A percentile compares a stretch with the other conserved stretches of the same genome.
Evolutionary conservation across 1,284 basidiomycete species (phyloP).

Genomic region (Gymnopus androsaceus): DNA sequence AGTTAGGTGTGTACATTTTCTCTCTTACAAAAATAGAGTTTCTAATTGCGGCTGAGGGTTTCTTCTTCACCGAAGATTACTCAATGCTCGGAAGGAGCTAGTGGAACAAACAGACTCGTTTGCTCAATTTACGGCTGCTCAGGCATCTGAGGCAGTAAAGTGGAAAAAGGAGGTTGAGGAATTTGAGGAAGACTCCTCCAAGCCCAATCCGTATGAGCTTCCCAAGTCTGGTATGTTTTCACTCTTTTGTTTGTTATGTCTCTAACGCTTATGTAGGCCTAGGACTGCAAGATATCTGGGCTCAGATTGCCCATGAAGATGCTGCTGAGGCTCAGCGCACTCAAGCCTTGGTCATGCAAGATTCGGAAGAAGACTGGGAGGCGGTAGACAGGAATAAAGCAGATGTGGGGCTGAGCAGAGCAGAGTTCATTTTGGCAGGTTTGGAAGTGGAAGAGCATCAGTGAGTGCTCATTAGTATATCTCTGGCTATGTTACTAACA

Average conservation of each 20-base stretch:
- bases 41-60: too few species aligned
- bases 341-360: too few species aligned
- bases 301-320: conserved; percentile 20
- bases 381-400: too few species aligned
- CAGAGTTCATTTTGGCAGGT: background rate
- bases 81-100: background rate
- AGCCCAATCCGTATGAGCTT: conserved; percentile 26
- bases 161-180: conserved; percentile 24
- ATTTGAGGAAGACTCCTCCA: conserved; percentile 26
- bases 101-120: background rate
- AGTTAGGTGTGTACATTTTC: conserved; percentile 4
- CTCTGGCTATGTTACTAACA: background rate
- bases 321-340: conserved; percentile 1
- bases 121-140: background rate
- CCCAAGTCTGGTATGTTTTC: conserved; percentile 5
- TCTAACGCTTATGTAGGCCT: conserved; percentile 6
- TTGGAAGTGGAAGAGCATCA: background rate
- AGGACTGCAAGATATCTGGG: conserved; percentile 16
- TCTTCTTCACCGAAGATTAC: background rate
- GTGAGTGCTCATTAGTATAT: too few species aligned
- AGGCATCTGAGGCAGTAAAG: background rate
- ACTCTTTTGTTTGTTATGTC: background rate
- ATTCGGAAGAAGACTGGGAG: too few species aligned
- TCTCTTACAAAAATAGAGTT: too few species aligned
- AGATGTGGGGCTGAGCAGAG: too few species aligned